These are phyloP conservation scores for Solanum hybrid DNA, from an alignment of 305 asterid genomes.

Conservation along the genomic window DNA sequence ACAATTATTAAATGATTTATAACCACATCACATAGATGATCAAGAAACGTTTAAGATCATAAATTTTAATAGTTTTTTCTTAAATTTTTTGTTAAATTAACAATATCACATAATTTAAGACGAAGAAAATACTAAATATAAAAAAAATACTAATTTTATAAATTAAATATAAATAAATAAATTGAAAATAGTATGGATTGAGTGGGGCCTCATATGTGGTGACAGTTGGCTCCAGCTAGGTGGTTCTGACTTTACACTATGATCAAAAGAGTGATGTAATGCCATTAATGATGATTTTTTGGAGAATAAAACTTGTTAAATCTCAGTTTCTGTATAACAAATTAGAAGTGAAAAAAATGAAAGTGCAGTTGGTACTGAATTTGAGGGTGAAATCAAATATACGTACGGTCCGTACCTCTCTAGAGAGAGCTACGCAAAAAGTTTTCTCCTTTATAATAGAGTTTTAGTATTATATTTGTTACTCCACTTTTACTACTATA, in stretches of 20 bases:
- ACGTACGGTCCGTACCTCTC: background rate
- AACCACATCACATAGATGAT: background rate
- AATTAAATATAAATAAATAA: background rate
- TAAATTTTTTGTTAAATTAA: too few species aligned
- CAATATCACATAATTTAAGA: background rate
- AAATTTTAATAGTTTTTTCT: too few species aligned
- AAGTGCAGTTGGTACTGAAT: background rate
- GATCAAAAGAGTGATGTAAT: background rate
- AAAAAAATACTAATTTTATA: background rate
- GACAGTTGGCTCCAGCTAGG: conserved; percentile 16
- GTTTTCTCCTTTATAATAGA: background rate
- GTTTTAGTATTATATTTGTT: background rate
- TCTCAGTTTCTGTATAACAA: background rate
- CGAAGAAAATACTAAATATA: background rate
- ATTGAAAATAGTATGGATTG: background rate
- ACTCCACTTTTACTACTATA: background rate
- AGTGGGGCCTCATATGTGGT: background rate
- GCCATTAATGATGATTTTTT: background rate
- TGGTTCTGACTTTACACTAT: background rate
- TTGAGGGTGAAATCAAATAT: background rate
- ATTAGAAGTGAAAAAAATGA: background rate
- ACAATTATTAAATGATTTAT: background rate
- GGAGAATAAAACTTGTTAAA: background rate
- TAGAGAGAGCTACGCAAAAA: background rate
- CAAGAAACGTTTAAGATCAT: background rate